Base-by-base conservation (phyloP, 495 filamentous ascomycete genomes). In the Neurospora sp. region DNA sequence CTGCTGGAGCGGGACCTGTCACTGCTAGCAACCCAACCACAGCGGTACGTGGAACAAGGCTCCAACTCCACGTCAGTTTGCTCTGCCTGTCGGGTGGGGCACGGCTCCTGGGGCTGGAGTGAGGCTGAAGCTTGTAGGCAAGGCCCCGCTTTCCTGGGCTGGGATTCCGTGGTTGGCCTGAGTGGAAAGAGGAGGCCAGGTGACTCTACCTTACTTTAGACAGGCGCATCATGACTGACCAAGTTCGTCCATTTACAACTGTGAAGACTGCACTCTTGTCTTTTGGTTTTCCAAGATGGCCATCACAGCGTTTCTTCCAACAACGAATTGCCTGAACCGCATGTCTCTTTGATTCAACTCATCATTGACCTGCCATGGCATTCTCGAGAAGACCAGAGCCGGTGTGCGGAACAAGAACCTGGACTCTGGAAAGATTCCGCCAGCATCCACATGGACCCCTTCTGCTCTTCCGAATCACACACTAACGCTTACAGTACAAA, bases 21-120 rank as follows among this genome's bases (percentile, higher is more conserved):
- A 66, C 54, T 66, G 54, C 54, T 66, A 62, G 14, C 27, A 37
- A 66, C 54, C 54, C 54, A 66, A 66, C 27, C 54, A 66, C 54
- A 66, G 54, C 54, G 54, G 12, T 66, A 62, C 14, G 27, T 31
- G 14, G 54, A 66, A 35, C 54, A 37, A 75, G 74, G 74, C 71
- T 73, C 62, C 42, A 62, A 69, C 70, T 72, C 75, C 75, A 72
- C 75, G 75, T 76, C 75, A 76, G 75, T 75, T 75, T 70, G 70
- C 75, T 74, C 72, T 76, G 75, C 75, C 75, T 76, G 73, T 71
- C 54, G 23, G 48, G 54, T 31, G 54, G 54, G 27, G 54, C 27
- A 66, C 54, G 14, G 54, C 54, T 62, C 6, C 27, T 39, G 41
- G 23, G 31, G 70, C 38, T 62, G 54, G 54, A 72, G 18, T 72